Evolutionary conservation across 768 basidiomycete species (phyloP), one percentile per base, ranked within the genome.

Genomic region (Symmetrospora coprosmae): DNA sequence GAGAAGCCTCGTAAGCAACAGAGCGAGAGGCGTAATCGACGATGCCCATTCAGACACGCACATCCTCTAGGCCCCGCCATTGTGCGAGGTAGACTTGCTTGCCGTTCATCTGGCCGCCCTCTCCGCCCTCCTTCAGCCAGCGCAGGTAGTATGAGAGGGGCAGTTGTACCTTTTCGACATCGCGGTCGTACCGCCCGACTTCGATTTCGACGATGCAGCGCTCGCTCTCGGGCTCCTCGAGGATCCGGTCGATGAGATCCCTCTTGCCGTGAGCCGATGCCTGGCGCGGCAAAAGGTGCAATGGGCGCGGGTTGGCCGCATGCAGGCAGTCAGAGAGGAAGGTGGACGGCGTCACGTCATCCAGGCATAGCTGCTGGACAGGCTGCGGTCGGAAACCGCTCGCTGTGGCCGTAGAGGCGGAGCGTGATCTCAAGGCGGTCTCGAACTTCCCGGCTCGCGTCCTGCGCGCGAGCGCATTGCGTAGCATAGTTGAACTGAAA

Each of bases 31-130:
- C 23, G 17, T 25, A 4, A 16, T 11, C 13, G 3, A 6, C 16
- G 23, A 21, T 33, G 4, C 6, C 41, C n/a, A n/a, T n/a, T n/a
- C n/a, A n/a, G n/a, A n/a, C n/a, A n/a, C n/a, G n/a, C 23, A 58
- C 55, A 40, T 58, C 55, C 17, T 58, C 55, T 16, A 58, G 31
- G 8, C 55, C 55, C 11, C 55, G 40, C 55, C 55, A 58, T 58
- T 58, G 55, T 17, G 55, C 55, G 5, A 58, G 55, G 34, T 58
- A 58, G 2, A 58, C 55, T 27, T 43, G 55, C 27, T 58, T 58
- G 17, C 55, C 55, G n/a, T 46, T 46, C 55, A 58, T 58, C 41
- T 27, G 4, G 28, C 55, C 55, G 8, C 31, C 23, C 21, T 58
- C 55, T 9, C 16, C 16, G 13, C 55, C 55, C 3, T 47, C 55